Evolutionary conservation across 2,329 filamentous ascomycete species (phyloP).

Genomic region (Arthrobotrys musiformis): DNA sequence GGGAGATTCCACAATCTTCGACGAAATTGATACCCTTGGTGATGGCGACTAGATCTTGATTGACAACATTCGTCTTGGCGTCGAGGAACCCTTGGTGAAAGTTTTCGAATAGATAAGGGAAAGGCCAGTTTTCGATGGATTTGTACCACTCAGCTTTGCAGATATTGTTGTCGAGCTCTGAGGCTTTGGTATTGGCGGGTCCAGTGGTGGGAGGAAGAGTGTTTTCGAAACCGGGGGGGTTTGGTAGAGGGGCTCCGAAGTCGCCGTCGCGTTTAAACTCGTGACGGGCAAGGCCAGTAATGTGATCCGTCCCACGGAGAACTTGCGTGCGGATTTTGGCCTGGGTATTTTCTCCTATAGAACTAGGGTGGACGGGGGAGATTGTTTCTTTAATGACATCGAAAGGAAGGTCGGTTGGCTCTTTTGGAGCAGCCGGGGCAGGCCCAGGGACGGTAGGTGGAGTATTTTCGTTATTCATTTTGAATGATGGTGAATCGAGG

Average conservation of each 20-base stretch:
- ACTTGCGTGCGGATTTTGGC: slow-evolving; percentile 50
- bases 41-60: not conserved
- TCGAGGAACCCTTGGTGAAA: slow-evolving; percentile 42
- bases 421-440: not conserved
- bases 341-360: slow-evolving; percentile 13
- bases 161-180: slow-evolving; percentile 49
- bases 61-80: slow-evolving; percentile 14
- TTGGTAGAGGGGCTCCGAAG: slow-evolving; percentile 42
- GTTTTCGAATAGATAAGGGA: slow-evolving; percentile 37
- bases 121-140: slow-evolving; percentile 47
- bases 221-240: slow-evolving; percentile 19
- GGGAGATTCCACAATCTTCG: slow-evolving; percentile 28
- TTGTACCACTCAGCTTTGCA: slow-evolving; percentile 55
- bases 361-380: slow-evolving; percentile 12
- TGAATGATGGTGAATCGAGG: not conserved
- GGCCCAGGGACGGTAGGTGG: slow-evolving; percentile 6
- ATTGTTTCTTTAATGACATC: slow-evolving; percentile 27
- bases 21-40: slow-evolving; percentile 35
- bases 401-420: not conserved
- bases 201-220: slow-evolving; percentile 16
- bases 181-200: slow-evolving; percentile 23
- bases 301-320: slow-evolving; percentile 37
- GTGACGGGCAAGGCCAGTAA: slow-evolving; percentile 45
- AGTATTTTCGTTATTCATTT: slow-evolving; percentile 35
- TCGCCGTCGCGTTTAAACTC: slow-evolving; percentile 52